These are phyloP conservation scores for Leishmania mexicana DNA, from an alignment of 208 protist species.

Conservation along the genomic window DNA sequence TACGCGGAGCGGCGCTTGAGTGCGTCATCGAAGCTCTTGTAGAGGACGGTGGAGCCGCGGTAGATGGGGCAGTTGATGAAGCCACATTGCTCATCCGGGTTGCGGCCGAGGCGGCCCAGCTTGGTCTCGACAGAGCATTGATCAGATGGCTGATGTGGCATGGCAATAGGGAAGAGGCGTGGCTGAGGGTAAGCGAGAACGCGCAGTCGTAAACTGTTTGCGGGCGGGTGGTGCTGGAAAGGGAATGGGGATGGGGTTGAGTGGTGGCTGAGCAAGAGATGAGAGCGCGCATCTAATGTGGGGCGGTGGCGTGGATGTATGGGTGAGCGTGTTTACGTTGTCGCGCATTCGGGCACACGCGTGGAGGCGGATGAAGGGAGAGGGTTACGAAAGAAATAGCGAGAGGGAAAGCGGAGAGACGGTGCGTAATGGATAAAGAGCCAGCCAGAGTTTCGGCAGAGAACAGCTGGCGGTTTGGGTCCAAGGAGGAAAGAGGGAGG, in stretches of 20 bases:
- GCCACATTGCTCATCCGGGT: constrained; percentile 23
- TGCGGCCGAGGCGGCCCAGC: constrained; percentile 33
- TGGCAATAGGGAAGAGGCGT: neutral
- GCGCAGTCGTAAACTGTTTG: neutral
- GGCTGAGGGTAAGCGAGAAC: neutral
- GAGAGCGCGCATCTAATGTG: neutral
- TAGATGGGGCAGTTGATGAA: constrained; percentile 46
- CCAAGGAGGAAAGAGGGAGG: neutral
- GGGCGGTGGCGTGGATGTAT: neutral
- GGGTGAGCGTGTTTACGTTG: neutral
- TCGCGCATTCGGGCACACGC: neutral
- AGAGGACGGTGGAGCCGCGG: constrained; percentile 38
- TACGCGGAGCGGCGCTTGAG: constrained; percentile 1
- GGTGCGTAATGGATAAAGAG: neutral
- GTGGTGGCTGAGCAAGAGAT: neutral
- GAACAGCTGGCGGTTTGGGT: neutral
- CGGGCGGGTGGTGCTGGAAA: neutral
- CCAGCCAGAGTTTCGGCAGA: neutral
- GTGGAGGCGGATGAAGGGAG: neutral
- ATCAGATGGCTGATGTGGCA: constrained; percentile 5
- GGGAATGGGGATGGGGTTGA: neutral
- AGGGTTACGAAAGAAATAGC: neutral
- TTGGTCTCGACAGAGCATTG: constrained; percentile 22
- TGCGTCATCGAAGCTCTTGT: constrained; percentile 20
- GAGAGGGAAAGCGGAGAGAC: neutral